Evolutionary conservation across 106 monocot species (phyloP), one percentile per base, ranked within the genome.

Genomic region (Dendrobium officinale): DNA sequence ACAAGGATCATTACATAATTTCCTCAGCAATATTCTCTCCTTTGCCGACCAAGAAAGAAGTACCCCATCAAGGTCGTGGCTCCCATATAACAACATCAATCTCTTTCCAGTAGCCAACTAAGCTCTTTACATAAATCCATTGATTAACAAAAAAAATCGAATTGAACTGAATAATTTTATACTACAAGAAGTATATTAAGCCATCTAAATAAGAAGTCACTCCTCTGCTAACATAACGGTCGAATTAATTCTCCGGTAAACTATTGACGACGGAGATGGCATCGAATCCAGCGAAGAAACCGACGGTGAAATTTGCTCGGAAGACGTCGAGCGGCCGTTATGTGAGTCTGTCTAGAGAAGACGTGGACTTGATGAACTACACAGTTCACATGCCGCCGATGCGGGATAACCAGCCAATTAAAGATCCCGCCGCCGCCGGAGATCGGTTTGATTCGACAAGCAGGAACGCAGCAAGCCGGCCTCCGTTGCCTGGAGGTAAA

Each of bases 381-480:
- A 96, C 96, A 26, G 96, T 96, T 79, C 82, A 88, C 77, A 90
- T 96, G 90, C 96, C 96, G 17, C 92, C 96, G 31, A 96, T 93
- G 56, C 96, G 93, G 11, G 96, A 96, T 76, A 96, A 96, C 83
- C 92, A 92, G 75, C 94, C 96, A 15, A 51, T 51, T 11, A 11
- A 51, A 15, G 51, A 51, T 9, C 72, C 77, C 41, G 20, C 24
- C 54, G 83, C 48, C 51, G 37, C 42, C 27, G 20, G 67, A 92
- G 93, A 11, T 75, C 82, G 11, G 89, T 86, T 66, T 10, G 43
- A 68, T 22, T 47, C 87, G 10, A 75, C 9, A n/a, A 42, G 67
- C 18, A 90, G 80, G 67, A 76, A 61, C 85, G 58, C 81, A 5
- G 86, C 75, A 40, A 75, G 81, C 75, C 61, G 47, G 18, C 37